Percentiles rank a stretch among this genome's conserved stretches.
phyloP scores from a whole-genome alignment of 1,284 basidiomycete genomes.

The Ustilago xerochloae region DNA sequence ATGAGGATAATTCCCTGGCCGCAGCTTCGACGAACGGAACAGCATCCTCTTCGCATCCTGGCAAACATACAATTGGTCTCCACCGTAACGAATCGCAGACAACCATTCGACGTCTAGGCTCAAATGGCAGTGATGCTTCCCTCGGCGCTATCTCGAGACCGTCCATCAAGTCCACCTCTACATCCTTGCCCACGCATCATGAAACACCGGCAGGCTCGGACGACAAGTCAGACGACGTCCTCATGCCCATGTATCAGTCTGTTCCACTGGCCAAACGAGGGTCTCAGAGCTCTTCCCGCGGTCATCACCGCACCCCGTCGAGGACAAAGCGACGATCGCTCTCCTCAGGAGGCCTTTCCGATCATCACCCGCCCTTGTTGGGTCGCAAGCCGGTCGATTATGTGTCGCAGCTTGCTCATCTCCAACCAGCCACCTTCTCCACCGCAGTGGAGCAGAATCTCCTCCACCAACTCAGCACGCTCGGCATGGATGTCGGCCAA shows the following conservation, averaged over 20 bases:
- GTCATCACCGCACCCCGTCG: constrained; percentile 82
- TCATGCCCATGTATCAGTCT: constrained; percentile 26
- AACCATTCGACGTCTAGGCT: constrained; percentile 68
- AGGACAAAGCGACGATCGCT: constrained; percentile 93
- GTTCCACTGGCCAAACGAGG: constrained; percentile 43
- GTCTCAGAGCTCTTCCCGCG: constrained; percentile 51
- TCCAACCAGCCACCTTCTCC: constrained; percentile 84
- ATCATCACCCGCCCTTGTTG: constrained; percentile 54
- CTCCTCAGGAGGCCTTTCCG: constrained; percentile 68
- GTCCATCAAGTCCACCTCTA: constrained; percentile 27
- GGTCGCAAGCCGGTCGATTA: constrained; percentile 72
- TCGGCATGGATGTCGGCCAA: constrained; percentile 94
- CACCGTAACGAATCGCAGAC: constrained; percentile 70
- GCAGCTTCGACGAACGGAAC: neutral
- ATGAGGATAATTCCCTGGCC: neutral
- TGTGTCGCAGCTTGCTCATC: constrained; percentile 76
- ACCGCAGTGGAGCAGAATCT: constrained; percentile 81
- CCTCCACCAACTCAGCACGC: constrained; percentile 77
- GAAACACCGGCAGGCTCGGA: constrained; percentile 32
- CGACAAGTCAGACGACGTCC: constrained; percentile 10
- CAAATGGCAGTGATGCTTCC: constrained; percentile 55
- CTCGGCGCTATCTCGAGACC: constrained; percentile 19
- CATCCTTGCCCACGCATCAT: constrained; percentile 53
- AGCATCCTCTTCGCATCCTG: constrained; percentile 10
- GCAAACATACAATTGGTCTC: constrained; percentile 31